These are phyloP conservation scores for Aeschynomene evenia DNA, from an alignment of 306 rosid genomes.

Conservation along the genomic window DNA sequence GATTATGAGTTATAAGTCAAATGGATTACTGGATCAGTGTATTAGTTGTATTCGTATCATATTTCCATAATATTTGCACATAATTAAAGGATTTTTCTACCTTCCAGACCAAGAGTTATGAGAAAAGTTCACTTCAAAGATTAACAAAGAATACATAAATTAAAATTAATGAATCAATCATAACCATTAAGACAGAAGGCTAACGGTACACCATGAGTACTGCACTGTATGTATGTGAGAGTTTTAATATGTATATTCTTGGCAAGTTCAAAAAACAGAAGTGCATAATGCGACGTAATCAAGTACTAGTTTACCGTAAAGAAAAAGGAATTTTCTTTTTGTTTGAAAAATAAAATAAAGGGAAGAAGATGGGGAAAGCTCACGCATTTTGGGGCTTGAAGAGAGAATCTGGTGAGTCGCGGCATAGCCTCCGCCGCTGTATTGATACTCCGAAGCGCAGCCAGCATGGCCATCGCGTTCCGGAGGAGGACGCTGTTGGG, in stretches of 20 bases:
- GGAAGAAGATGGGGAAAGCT: not conserved
- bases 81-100: not conserved
- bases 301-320: not conserved
- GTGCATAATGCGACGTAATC: not conserved
- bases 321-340: not conserved
- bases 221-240: too few species aligned
- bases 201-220: too few species aligned
- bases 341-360: not conserved
- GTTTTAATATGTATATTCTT: too few species aligned
- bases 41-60: too few species aligned
- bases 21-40: not conserved
- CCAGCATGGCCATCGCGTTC: slow-evolving; percentile 31
- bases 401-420: slow-evolving; percentile 62
- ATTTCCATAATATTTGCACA: not conserved
- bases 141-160: not conserved
- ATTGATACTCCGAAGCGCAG: slow-evolving; percentile 54
- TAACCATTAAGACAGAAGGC: too few species aligned
- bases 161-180: too few species aligned
- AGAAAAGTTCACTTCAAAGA: not conserved
- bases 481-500: too few species aligned
- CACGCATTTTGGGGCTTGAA: slow-evolving; percentile 73
- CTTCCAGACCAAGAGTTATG: not conserved
- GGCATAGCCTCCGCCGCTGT: slow-evolving; percentile 48
- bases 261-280: not conserved
- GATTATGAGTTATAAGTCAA: too few species aligned